Base-by-base conservation (phyloP, 352 stramenopile species). In the Globisporangium nunn region DNA sequence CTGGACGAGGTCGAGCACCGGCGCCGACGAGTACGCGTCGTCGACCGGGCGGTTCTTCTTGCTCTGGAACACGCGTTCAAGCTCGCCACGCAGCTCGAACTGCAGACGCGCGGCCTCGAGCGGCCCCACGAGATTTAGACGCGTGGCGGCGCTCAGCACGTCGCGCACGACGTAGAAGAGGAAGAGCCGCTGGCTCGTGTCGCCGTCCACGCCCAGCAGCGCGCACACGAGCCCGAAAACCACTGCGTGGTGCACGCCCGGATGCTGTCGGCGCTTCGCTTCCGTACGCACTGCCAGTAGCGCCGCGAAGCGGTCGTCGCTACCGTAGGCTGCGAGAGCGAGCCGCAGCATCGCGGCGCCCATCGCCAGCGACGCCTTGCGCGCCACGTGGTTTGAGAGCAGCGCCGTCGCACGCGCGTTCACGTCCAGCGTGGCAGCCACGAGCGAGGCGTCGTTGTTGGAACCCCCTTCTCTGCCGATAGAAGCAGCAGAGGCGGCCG, bases 151-250 rank as follows among this genome's bases (percentile, higher is more conserved):
- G 30, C 81, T 91, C 43, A 93, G 71, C 44, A 82, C 60, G 52
- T 93, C 83, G n/a, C 83, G 76, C 44, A 85, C 68, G 31, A 68
- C 76, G 45, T 82, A 72, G 62, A 87, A 93, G n/a, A 93, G 70
- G 60, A 77, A 90, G 72, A 93, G 88, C 23, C 81, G 74, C 66
- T 93, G 83, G 43, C 70, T 72, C 6, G 68, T 67, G 37, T 75
- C 64, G 14, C 54, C 58, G 7, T 75, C 59, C 18, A 91, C 57
- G 6, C 56, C 59, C 39, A 91, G 61, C 46, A 88, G 60, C 11
- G 68, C 79, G 56, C 79, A 91, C 3, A 91, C 66, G 5, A 78
- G 50, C 18, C 75, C 83, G 57, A 93, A 88, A 10, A 93, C 63
- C 8, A 91, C 74, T 0, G 78, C 64, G 56, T 91, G 74, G 52